phyloP scores from a whole-genome alignment of 179 eudicot species.

The Silene noctiflora region DNA sequence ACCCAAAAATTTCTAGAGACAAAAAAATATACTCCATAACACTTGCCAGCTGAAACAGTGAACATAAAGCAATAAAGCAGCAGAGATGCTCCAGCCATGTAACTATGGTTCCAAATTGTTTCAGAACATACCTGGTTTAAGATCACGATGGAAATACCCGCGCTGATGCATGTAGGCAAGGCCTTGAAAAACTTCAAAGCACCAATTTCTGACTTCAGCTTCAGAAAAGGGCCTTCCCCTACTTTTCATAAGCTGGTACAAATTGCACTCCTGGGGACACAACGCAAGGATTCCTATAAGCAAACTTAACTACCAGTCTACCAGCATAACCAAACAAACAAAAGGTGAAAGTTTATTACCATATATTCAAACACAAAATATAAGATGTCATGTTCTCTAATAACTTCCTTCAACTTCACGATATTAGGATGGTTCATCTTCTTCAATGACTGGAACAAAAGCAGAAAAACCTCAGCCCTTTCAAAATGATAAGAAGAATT shows the following conservation, averaged over 20 bases:
- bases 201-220: conserved; percentile 77
- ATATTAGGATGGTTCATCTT: conserved; percentile 97
- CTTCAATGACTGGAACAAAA: conserved; percentile 68
- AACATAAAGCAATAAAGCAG: neutral
- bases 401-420: conserved; percentile 97
- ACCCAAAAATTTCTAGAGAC: too few species aligned
- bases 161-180: conserved; percentile 91
- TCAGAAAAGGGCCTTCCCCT: conserved; percentile 61
- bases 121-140: conserved; percentile 68
- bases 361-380: conserved; percentile 95
- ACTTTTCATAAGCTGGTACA: conserved; percentile 54
- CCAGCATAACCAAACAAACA: neutral
- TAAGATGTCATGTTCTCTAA: conserved; percentile 81
- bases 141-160: conserved; percentile 96
- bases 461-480: conserved; percentile 4
- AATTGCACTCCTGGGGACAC: conserved; percentile 41
- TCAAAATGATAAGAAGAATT: neutral
- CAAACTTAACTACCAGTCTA: neutral
- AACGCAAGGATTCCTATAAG: neutral
- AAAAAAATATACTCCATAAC: too few species aligned
- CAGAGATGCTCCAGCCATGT: neutral
- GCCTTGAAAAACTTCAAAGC: conserved; percentile 95
- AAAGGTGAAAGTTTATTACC: conserved; percentile 39
- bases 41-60: too few species aligned
- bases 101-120: neutral